phyloP scores from a whole-genome alignment of 805 yeast species.

The Priceomyces melissophilus region DNA sequence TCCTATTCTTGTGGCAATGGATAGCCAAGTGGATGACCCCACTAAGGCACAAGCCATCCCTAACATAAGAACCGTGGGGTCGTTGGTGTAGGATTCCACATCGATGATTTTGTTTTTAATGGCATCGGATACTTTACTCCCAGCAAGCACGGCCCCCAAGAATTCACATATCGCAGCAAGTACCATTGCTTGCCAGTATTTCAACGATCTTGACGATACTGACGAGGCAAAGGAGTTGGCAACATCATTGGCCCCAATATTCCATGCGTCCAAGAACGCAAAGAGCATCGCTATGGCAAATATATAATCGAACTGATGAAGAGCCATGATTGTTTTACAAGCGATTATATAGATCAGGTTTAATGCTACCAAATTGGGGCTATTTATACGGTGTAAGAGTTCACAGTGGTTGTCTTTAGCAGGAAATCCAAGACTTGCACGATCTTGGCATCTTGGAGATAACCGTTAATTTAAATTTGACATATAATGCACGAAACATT shows the following conservation, averaged over 20 bases:
- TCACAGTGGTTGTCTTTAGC: too few species aligned
- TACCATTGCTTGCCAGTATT: slow-evolving; percentile 74
- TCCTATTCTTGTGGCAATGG: slow-evolving; percentile 62
- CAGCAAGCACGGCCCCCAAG: slow-evolving; percentile 70
- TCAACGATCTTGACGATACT: slow-evolving; percentile 64
- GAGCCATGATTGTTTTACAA: slow-evolving; percentile 23
- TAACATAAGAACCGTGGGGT: slow-evolving; percentile 71
- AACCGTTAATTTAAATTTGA: too few species aligned
- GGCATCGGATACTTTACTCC: slow-evolving; percentile 71
- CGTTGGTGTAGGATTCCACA: slow-evolving; percentile 42
- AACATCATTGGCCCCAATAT: slow-evolving; percentile 80
- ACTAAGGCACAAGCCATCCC: slow-evolving; percentile 73
- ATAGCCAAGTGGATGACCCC: slow-evolving; percentile 70
- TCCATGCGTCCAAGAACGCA: slow-evolving; percentile 76
- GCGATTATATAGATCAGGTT: too few species aligned
- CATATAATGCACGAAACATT: too few species aligned
- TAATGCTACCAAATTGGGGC: too few species aligned
- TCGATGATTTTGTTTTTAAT: slow-evolving; percentile 64
- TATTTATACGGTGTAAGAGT: too few species aligned
- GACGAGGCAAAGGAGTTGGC: slow-evolving; percentile 79
- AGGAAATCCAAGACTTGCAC: too few species aligned
- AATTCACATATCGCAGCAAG: slow-evolving; percentile 70
- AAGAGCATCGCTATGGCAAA: slow-evolving; percentile 67
- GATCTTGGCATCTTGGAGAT: too few species aligned
- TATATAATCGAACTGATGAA: slow-evolving; percentile 63